Conservation (phyloP, 2,329 filamentous ascomycete species). For the Metarhizium robertsii region DNA sequence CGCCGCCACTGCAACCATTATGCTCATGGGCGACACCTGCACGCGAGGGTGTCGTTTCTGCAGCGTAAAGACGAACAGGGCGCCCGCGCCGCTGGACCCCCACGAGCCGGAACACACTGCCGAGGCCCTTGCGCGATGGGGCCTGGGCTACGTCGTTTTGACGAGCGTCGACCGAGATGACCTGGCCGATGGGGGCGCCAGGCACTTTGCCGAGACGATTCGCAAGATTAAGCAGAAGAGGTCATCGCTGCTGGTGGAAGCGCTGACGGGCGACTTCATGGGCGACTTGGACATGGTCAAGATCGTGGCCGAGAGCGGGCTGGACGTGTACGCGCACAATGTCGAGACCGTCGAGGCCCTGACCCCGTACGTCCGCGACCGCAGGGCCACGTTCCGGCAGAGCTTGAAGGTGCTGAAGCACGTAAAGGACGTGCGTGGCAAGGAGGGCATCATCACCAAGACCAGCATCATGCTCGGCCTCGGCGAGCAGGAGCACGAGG, state of each 20-base stretch:
- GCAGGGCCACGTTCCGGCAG: conserved; percentile 81
- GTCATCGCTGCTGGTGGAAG: conserved; percentile 69
- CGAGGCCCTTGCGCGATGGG: conserved; percentile 87
- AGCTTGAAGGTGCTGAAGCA: conserved; percentile 70
- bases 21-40: conserved; percentile 98
- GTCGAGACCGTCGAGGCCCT: conserved; percentile 89
- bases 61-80: conserved; percentile 81
- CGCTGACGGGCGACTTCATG: conserved; percentile 76
- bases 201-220: conserved; percentile 89
- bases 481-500: conserved; percentile 81
- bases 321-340: conserved; percentile 97
- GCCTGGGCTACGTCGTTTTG: conserved; percentile 88
- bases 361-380: conserved; percentile 82
- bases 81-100: conserved; percentile 72
- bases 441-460: conserved; percentile 83
- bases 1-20: conserved; percentile 92
- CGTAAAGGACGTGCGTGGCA: conserved; percentile 64
- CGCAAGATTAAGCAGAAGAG: conserved; percentile 84
- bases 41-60: conserved; percentile 95
- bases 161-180: conserved; percentile 94
- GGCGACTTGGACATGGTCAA: conserved; percentile 82
- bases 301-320: conserved; percentile 73
- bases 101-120: conserved; percentile 97
- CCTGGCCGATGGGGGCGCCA: conserved; percentile 75
- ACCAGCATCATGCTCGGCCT: conserved; percentile 95